Conservation (phyloP, 345 rosid species). For the Brassica napus region Da-Ae NC_063444.1:50145501-50146000, state of each 20-base stretch:
- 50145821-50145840: conserved; percentile 36
- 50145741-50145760: conserved; percentile 97
- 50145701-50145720: conserved; percentile 85
- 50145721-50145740: conserved; percentile 88
- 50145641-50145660: conserved; percentile 74
- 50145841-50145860: conserved; percentile 25
- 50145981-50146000: conserved; percentile 14
- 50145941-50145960: not conserved
- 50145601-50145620: conserved; percentile 58
- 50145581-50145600: conserved; percentile 40
- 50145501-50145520: conserved; percentile 35
- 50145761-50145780: conserved; percentile 67
- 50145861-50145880: conserved; percentile 10
- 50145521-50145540: conserved; percentile 44
- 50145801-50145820: conserved; percentile 86
- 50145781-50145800: conserved; percentile 91
- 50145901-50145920: conserved; percentile 30
- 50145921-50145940: conserved; percentile 28
- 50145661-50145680: conserved; percentile 77
- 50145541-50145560: conserved; percentile 40
- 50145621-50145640: conserved; percentile 69
- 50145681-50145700: conserved; percentile 80
- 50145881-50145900: not conserved
- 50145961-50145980: conserved; percentile 19
- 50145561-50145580: conserved; percentile 56